Conservation (phyloP, 176 grass and related monocot genomes). For the Carex myosuroides region DNA sequence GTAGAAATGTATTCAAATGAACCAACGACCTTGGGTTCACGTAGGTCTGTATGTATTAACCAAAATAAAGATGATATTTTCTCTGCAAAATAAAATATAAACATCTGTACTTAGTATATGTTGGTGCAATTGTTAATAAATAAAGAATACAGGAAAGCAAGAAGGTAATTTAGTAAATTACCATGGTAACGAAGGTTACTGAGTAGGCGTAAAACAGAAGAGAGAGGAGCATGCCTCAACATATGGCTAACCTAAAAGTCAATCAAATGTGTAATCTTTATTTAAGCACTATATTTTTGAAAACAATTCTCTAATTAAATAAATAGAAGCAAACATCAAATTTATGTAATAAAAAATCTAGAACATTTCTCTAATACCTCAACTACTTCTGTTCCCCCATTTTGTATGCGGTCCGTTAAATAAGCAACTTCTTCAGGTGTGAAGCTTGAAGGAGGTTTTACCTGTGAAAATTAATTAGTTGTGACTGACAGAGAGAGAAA, state of each 20-base stretch:
- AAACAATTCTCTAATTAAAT: neutral
- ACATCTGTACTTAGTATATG: neutral
- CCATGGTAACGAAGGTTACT: slow-evolving; percentile 78
- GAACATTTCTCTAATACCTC: too few species aligned
- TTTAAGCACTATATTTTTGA: neutral
- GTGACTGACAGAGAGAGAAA: too few species aligned
- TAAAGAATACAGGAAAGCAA: neutral
- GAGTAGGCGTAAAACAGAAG: slow-evolving; percentile 49
- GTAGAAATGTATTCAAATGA: slow-evolving; percentile 74
- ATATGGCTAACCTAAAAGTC: slow-evolving; percentile 79
- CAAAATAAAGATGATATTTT: slow-evolving; percentile 88
- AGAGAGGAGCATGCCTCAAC: slow-evolving; percentile 57
- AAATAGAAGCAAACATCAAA: too few species aligned
- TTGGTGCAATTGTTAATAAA: neutral
- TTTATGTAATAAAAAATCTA: too few species aligned
- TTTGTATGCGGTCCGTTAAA: too few species aligned
- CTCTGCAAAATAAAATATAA: slow-evolving; percentile 52
- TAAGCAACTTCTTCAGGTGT: too few species aligned
- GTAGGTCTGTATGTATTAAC: slow-evolving; percentile 77
- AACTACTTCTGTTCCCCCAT: too few species aligned
- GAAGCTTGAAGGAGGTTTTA: too few species aligned
- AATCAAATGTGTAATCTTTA: slow-evolving; percentile 19
- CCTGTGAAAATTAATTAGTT: too few species aligned
- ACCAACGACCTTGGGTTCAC: slow-evolving; percentile 59
- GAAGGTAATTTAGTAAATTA: slow-evolving; percentile 23